Evolutionary conservation across 768 basidiomycete genomes (phyloP).

Genomic region (Pulveroboletus ravenelii): DNA sequence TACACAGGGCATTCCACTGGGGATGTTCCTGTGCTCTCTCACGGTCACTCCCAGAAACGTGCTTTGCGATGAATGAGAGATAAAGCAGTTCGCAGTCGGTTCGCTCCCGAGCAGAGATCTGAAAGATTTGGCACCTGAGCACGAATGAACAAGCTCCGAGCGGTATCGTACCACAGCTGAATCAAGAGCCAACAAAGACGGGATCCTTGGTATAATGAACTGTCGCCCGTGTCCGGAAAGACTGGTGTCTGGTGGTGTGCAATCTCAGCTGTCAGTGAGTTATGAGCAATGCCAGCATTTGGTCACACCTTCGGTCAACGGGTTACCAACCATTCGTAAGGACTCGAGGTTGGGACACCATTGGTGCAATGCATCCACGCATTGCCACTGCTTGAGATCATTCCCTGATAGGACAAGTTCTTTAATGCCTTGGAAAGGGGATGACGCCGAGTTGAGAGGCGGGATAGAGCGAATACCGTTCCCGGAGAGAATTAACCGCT

Average conservation of each 20-base stretch:
- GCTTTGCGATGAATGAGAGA: slow-evolving; percentile 56
- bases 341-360: slow-evolving; percentile 70
- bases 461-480: slow-evolving; percentile 56
- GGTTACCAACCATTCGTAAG: slow-evolving; percentile 59
- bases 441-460: slow-evolving; percentile 4
- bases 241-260: slow-evolving; percentile 31
- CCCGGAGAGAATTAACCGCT: slow-evolving; percentile 60
- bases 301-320: slow-evolving; percentile 52
- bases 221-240: slow-evolving; percentile 45
- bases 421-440: slow-evolving; percentile 38
- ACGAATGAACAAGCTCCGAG: slow-evolving; percentile 1
- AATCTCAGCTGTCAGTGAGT: slow-evolving; percentile 2
- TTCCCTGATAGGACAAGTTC: slow-evolving; percentile 66
- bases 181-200: slow-evolving; percentile 59
- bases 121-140: slow-evolving; percentile 9
- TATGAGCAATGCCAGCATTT: neutral
- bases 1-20: slow-evolving; percentile 59
- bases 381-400: slow-evolving; percentile 50
- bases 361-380: slow-evolving; percentile 55
- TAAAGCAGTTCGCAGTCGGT: slow-evolving; percentile 83
- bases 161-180: slow-evolving; percentile 49
- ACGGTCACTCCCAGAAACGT: slow-evolving; percentile 38
- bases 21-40: slow-evolving; percentile 51
- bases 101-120: slow-evolving; percentile 71
- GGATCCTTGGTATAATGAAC: slow-evolving; percentile 61